phyloP scores from a whole-genome alignment of 176 grass and related monocot genomes.

The Canna indica region DNA sequence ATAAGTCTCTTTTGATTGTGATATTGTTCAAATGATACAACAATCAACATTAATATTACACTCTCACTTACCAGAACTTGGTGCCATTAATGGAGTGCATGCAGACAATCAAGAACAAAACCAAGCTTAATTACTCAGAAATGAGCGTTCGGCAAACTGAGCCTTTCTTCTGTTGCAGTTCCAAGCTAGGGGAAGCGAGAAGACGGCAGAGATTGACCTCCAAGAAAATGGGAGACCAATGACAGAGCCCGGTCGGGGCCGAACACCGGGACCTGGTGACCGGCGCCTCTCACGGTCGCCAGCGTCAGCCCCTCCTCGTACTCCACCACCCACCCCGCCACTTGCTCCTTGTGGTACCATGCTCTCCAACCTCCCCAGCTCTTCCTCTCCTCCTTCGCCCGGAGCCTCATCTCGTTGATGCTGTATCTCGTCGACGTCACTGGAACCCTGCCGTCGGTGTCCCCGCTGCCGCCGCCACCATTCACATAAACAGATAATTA shows the following conservation, averaged over 20 bases:
- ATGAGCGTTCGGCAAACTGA: too few relatives aligned
- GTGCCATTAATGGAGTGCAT: not conserved
- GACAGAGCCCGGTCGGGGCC: conserved; percentile 46
- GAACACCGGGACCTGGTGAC: conserved; percentile 90
- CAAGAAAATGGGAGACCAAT: conserved; percentile 70
- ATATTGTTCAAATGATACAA: too few relatives aligned
- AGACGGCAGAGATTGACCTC: conserved; percentile 35
- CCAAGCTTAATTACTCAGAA: not conserved
- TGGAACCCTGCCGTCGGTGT: conserved; percentile 29
- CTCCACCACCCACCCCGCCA: conserved; percentile 68
- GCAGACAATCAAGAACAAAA: not conserved
- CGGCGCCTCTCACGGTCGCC: conserved; percentile 77
- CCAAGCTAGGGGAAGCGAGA: conserved; percentile 1
- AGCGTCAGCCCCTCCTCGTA: conserved; percentile 52
- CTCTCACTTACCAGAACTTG: not conserved
- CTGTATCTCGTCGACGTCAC: conserved; percentile 8
- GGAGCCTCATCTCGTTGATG: conserved; percentile 10
- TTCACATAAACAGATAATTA: too few relatives aligned
- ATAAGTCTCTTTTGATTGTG: too few relatives aligned
- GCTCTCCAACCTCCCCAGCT: conserved; percentile 30
- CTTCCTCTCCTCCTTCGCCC: not conserved
- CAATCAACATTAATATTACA: too few relatives aligned
- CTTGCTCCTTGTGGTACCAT: conserved; percentile 8
- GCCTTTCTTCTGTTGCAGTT: too few relatives aligned
- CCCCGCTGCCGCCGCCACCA: conserved; percentile 34